Base-by-base conservation (phyloP, 805 yeast genomes). In the Kodamaea fukazawae region DNA sequence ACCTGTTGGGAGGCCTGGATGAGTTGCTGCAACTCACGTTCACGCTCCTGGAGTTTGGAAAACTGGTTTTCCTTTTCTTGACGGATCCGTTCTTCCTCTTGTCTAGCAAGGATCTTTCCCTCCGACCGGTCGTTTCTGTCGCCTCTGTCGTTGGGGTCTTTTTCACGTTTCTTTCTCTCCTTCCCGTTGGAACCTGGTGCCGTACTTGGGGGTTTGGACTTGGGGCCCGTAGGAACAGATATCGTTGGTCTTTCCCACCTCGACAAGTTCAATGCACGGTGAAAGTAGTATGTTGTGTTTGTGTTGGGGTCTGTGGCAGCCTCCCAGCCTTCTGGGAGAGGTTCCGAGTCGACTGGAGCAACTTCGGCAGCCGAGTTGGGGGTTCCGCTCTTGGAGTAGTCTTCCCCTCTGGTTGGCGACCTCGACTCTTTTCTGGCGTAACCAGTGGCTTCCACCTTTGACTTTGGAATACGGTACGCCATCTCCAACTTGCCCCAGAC, bases 391-490 rank as follows among this genome's bases (percentile, higher is more conserved):
- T 20, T 20, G 23, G 33, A 15, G 8, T 7, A n/a, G 10, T 23
- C 12, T 20, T 23, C 11, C 32, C 25, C 16, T 37, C 42, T 16
- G 36, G 32, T 14, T 1, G 45, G 53, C 2, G 53, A 48, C n/a
- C 55, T 41, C 8, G 57, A 48, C 25, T 49, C 48, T 44, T 64
- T 53, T 9, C 55, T 35, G 13, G 45, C 48, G 31, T 48, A 48
- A 17, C 32, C 40, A 11, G 42, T 33, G 22, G 18, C 14, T 8
- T 38, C 43, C 29, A 34, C 30, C 33, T 37, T 62, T 29, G 71
- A 72, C 50, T 90, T 82, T 1, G 95, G 90, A 37, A 91, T 90
- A 32, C 93, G 75, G 55, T 83, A 86, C n/a, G 89, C 90, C 76
- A 86, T 79, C 55, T 84, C 82, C 43, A 86, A 74, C 17, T 66